Conservation (phyloP, 1,284 basidiomycete species). For the Sanghuangporus weigelae region DNA sequence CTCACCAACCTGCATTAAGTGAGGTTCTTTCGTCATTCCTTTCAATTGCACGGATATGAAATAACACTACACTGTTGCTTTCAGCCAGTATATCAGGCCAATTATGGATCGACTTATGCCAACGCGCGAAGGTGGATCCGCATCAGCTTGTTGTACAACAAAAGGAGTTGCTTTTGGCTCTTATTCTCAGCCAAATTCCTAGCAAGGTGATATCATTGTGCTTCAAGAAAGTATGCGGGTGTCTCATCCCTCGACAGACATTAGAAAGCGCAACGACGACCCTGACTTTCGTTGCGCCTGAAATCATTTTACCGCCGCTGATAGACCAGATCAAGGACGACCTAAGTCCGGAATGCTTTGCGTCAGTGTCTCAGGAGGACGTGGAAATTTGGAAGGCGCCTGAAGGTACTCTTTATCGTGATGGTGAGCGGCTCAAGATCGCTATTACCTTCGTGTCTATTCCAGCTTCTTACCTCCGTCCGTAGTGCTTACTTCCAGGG, state of each 20-base stretch:
- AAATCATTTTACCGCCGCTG: slow-evolving; percentile 61
- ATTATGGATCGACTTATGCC: slow-evolving; percentile 82
- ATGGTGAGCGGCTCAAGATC: slow-evolving; percentile 47
- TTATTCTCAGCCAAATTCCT: slow-evolving; percentile 36
- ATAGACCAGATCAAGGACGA: slow-evolving; percentile 61
- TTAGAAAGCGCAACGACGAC: slow-evolving; percentile 74
- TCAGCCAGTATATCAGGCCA: slow-evolving; percentile 48
- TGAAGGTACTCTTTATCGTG: slow-evolving; percentile 71
- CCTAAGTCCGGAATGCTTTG: slow-evolving; percentile 52
- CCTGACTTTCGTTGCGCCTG: slow-evolving; percentile 74
- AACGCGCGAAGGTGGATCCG: slow-evolving; percentile 65
- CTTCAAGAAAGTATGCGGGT: background rate
- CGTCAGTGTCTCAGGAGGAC: slow-evolving; percentile 66
- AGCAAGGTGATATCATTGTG: slow-evolving; percentile 34
- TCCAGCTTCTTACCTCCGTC: background rate
- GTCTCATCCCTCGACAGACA: slow-evolving; percentile 35
- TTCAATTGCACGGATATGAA: background rate
- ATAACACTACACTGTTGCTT: slow-evolving; percentile 2
- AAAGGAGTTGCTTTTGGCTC: slow-evolving; percentile 44
- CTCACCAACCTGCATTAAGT: slow-evolving; percentile 74
- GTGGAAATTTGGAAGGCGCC: slow-evolving; percentile 83
- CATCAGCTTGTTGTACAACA: slow-evolving; percentile 49
- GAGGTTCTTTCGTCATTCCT: slow-evolving; percentile 15
- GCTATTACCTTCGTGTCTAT: background rate
- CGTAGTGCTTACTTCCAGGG: slow-evolving; percentile 62